These are phyloP conservation scores for Helenozyma baotianmanensis DNA, from an alignment of 805 yeast species.

Conservation along the genomic window DNA sequence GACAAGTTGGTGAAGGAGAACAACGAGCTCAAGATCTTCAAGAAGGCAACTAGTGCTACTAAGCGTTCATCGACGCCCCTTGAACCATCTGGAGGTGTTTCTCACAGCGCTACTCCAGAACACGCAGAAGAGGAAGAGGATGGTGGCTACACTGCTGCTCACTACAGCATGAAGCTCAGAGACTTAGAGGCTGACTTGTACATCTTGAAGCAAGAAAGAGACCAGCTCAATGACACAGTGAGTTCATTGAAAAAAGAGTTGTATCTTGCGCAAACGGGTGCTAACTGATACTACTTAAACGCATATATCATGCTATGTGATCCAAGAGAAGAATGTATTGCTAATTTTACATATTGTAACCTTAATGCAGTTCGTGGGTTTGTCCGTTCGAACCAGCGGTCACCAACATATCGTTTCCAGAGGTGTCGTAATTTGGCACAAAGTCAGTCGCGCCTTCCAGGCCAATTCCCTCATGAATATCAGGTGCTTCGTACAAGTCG, in stretches of 20 bases:
- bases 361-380: too few relatives aligned
- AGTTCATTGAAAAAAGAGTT: conserved; percentile 56
- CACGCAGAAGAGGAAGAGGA: conserved; percentile 23
- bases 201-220: conserved; percentile 79
- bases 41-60: conserved; percentile 37
- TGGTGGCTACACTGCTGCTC: conserved; percentile 40
- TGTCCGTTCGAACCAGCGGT: conserved; percentile 1
- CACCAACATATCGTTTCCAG: conserved; percentile 24
- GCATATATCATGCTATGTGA: too few relatives aligned
- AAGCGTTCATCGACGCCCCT: conserved; percentile 2
- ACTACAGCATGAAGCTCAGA: conserved; percentile 69
- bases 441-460: conserved; percentile 22
- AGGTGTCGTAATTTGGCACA: conserved; percentile 32
- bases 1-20: conserved; percentile 58
- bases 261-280: conserved; percentile 20
- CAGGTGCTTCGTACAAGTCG: conserved; percentile 14
- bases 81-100: conserved; percentile 8
- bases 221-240: conserved; percentile 63
- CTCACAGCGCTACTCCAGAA: conserved; percentile 8
- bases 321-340: too few relatives aligned
- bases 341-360: too few relatives aligned
- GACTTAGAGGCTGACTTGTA: conserved; percentile 82
- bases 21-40: conserved; percentile 58
- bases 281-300: too few relatives aligned
- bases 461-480: conserved; percentile 14